Evolutionary conservation across 163 green algal species (phyloP).

Genomic region (Coccomyxa subellipsoidea): DNA sequence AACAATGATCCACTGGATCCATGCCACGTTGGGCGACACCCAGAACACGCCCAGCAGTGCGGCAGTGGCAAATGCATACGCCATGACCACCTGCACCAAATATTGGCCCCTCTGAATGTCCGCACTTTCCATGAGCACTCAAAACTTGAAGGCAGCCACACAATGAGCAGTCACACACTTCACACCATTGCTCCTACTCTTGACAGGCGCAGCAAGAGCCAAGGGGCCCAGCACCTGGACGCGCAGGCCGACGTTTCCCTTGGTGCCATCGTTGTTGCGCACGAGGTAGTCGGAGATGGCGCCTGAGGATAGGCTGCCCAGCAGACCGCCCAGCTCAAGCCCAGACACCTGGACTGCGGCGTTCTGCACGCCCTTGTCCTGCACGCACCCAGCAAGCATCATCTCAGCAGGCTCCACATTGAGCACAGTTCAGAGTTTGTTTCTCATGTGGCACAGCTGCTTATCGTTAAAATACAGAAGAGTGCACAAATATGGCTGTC

Average conservation of each 20-base stretch:
- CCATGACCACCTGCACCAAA: conserved; percentile 48
- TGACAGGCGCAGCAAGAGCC: neutral
- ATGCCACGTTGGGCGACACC: conserved; percentile 36
- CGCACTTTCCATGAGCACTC: neutral
- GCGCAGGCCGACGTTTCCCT: conserved; percentile 64
- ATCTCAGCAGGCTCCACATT: neutral
- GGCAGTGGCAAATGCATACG: conserved; percentile 51
- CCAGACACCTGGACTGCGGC: conserved; percentile 57
- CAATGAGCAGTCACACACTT: neutral
- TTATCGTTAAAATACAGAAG: no score
- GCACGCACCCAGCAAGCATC: neutral
- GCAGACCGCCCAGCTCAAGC: conserved; percentile 65
- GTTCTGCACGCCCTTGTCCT: conserved; percentile 86
- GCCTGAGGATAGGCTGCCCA: conserved; percentile 57
- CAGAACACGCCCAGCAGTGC: conserved; percentile 45
- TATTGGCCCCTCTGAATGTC: neutral
- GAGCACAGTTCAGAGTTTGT: no score
- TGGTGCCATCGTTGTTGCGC: conserved; percentile 28
- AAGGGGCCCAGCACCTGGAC: conserved; percentile 38
- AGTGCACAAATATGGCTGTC: no score
- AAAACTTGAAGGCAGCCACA: neutral
- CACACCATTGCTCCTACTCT: neutral
- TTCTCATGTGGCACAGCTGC: no score
- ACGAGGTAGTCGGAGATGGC: conserved; percentile 68
- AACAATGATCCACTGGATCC: conserved; percentile 39